These are phyloP conservation scores for Helichrysum umbraculigerum DNA, from an alignment of 129 eudicot genomes.

Conservation along the genomic window DNA sequence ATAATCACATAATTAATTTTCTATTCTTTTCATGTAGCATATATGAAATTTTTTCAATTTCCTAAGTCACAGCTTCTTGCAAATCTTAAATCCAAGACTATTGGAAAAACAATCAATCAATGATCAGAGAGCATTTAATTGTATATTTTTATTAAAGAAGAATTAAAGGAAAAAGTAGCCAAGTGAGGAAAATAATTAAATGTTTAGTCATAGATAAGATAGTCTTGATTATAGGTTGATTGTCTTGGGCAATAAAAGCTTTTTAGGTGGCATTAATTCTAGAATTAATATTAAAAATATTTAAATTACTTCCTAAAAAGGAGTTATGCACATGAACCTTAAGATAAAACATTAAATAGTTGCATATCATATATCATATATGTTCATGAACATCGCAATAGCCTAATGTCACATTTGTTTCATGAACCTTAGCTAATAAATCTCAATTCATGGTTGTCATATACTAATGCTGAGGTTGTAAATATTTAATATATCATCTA, in stretches of 20 bases:
- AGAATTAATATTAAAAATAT: too few species aligned
- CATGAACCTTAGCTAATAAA: too few species aligned
- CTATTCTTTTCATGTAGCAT: not conserved
- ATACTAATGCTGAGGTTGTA: constrained; percentile 6
- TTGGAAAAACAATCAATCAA: not conserved
- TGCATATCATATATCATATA: not conserved
- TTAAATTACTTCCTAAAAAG: too few species aligned
- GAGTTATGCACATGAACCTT: not conserved
- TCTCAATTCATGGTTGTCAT: not conserved
- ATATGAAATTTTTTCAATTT: not conserved
- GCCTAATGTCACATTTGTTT: too few species aligned
- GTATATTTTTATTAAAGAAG: too few species aligned
- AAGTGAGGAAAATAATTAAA: too few species aligned
- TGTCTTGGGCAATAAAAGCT: too few species aligned
- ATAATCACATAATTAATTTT: not conserved
- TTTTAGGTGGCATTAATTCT: too few species aligned
- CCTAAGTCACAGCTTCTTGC: not conserved
- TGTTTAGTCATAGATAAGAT: too few species aligned
- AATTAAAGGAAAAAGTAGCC: too few species aligned
- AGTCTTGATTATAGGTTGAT: too few species aligned
- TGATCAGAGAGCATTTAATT: not conserved
- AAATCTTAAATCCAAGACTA: not conserved
- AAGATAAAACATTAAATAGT: not conserved
- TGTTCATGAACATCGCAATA: not conserved
- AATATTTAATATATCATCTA: not conserved